Evolutionary conservation across 805 yeast genomes (phyloP).

Genomic region (Metschnikowia santaceciliae): DNA sequence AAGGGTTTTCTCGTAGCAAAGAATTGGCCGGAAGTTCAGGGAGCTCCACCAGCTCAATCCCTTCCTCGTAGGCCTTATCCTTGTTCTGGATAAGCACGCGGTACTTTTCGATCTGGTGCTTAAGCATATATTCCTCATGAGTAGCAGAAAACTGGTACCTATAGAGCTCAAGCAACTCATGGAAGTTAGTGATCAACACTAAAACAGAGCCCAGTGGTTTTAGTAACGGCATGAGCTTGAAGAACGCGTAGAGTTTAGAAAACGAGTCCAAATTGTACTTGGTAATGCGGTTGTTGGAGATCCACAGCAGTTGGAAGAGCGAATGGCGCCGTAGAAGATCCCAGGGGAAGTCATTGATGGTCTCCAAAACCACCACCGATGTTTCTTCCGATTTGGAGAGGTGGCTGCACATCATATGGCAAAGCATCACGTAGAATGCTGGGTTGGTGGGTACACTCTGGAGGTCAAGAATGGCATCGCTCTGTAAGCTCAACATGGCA

Average conservation of each 20-base stretch:
- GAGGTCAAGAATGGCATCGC: conserved; percentile 31
- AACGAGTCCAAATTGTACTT: conserved; percentile 25
- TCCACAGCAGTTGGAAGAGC: conserved; percentile 21
- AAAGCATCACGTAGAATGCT: conserved; percentile 19
- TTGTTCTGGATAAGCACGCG: conserved; percentile 17
- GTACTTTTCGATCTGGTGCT: conserved; percentile 29
- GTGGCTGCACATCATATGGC: conserved; percentile 28
- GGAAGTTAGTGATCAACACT: conserved; percentile 29
- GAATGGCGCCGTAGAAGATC: conserved; percentile 20
- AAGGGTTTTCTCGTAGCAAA: conserved; percentile 28
- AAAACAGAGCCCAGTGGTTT: conserved; percentile 15
- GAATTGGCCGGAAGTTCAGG: conserved; percentile 31
- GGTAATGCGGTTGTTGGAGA: conserved; percentile 8
- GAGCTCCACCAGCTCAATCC: conserved; percentile 18
- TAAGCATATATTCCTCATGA: conserved; percentile 32
- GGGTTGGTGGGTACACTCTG: conserved; percentile 34
- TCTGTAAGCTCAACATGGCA: conserved; percentile 17
- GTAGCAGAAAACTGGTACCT: conserved; percentile 29
- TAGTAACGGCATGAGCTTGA: conserved; percentile 13
- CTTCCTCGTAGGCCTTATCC: conserved; percentile 22
- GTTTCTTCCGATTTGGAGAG: conserved; percentile 14
- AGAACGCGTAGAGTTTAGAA: conserved; percentile 22
- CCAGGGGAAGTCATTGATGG: conserved; percentile 30
- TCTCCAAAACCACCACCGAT: conserved; percentile 29
- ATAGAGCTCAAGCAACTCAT: conserved; percentile 34